Conservation (phyloP, 495 filamentous ascomycete genomes). For the Aspergillus bertholletiae region DNA sequence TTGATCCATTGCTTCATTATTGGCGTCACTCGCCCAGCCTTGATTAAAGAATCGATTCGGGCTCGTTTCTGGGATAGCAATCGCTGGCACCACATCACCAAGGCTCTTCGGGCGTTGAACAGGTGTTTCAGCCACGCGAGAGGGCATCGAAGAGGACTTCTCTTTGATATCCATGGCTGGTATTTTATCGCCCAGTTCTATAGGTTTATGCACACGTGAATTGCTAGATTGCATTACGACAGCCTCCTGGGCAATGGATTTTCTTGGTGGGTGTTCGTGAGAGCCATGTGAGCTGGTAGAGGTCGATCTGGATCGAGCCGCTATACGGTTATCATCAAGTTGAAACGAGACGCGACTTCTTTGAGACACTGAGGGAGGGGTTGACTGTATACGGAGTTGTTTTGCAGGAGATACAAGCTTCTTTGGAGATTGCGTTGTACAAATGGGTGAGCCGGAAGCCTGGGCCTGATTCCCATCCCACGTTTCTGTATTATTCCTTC, state of each 20-base stretch:
- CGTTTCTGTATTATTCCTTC: neutral
- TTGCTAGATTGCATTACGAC: conserved; percentile 16
- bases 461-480: conserved; percentile 5
- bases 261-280: conserved; percentile 2
- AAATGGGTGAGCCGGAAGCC: conserved; percentile 8
- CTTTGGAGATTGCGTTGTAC: conserved; percentile 17
- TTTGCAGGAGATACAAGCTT: conserved; percentile 28
- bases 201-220: neutral
- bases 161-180: conserved; percentile 11
- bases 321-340: neutral
- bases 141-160: conserved; percentile 42
- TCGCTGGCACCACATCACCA: conserved; percentile 28
- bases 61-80: conserved; percentile 42
- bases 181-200: neutral
- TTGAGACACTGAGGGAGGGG: conserved; percentile 19
- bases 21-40: conserved; percentile 25
- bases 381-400: conserved; percentile 20
- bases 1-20: conserved; percentile 26
- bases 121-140: conserved; percentile 40
- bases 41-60: conserved; percentile 26
- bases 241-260: conserved; percentile 7
- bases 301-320: conserved; percentile 1
- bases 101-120: conserved; percentile 23
- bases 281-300: conserved; percentile 8
- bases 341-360: conserved; percentile 5